Evolutionary conservation across 495 filamentous ascomycete species (phyloP), one percentile per base, ranked within the genome.

Genomic region (Chaetomium tenue): DNA sequence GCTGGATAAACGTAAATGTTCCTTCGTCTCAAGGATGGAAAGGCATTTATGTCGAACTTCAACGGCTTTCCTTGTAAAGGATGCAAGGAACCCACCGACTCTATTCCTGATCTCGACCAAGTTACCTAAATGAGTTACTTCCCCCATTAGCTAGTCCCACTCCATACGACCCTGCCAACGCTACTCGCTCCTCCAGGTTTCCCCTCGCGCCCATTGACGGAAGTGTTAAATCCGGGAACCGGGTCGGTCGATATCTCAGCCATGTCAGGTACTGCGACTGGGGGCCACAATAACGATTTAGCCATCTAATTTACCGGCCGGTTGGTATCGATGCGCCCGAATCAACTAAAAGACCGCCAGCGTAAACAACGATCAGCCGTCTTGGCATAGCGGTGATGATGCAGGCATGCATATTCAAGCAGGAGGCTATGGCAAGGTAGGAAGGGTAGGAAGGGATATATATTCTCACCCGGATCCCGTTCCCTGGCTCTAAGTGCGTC

Each of bases 271-370:
- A 50, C 46, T 50, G 46, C 46, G 3, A 20, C 46, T 23, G n/a
- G 46, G 46, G n/a, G 46, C 18, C 16, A 50, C 46, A 50, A 8
- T 50, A 11, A 9, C 11, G 20, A 50, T 22, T 50, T 50, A 50
- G 18, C 46, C 46, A 20, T 50, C 46, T 22, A 22, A 50, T 50
- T 50, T 50, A 50, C 46, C 46, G 46, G 46, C 16, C 16, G 16
- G 18, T 23, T 50, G 46, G 18, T 50, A 50, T 50, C 16, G 46
- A 50, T 50, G 46, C 46, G 46, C 46, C 46, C 46, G 46, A 50
- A 50, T 50, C 46, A 50, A 50, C 16, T 20, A 23, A 11, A 22
- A 50, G 46, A 50, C n/a, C 46, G n/a, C 18, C 46, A 0, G 44
- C 1, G 44, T 20, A 18, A 47, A 18, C 44, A 18, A 23, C 40